Percentiles rank a stretch among this genome's conserved stretches.
Evolutionary conservation across 2,329 filamentous ascomycete genomes (phyloP).

Genomic region (Hypomyces rosellus): DNA sequence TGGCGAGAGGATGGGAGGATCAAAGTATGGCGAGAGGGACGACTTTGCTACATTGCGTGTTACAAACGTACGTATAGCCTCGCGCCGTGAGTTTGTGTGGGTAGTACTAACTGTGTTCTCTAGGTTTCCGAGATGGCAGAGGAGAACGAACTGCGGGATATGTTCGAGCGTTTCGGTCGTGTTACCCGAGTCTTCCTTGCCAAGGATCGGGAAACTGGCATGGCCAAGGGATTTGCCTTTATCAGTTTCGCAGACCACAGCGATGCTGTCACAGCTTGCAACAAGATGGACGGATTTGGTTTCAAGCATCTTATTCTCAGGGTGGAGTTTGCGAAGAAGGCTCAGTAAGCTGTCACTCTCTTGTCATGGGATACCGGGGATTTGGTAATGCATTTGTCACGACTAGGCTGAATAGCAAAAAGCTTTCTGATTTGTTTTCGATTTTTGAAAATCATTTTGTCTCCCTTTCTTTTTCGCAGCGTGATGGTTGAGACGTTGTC

Average conservation of each 20-base stretch:
- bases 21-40: constrained; percentile 90
- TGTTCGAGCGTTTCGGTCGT: constrained; percentile 96
- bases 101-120: constrained; percentile 21
- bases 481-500: neutral
- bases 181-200: constrained; percentile 97
- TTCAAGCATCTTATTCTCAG: constrained; percentile 82
- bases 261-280: constrained; percentile 87
- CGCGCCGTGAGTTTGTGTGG: neutral
- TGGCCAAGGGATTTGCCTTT: constrained; percentile 98
- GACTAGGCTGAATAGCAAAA: constrained; percentile 9
- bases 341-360: constrained; percentile 32
- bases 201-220: constrained; percentile 92
- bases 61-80: constrained; percentile 65
- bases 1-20: constrained; percentile 72
- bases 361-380: constrained; percentile 25
- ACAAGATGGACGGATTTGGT: constrained; percentile 95
- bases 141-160: constrained; percentile 88
- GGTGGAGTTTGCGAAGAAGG: constrained; percentile 83
- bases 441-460: neutral
- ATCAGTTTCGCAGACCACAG: constrained; percentile 89
- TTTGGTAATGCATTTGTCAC: constrained; percentile 15
- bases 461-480: neutral
- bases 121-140: constrained; percentile 96
- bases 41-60: constrained; percentile 94
- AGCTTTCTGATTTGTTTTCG: constrained; percentile 1